Evolutionary conservation across 208 protist species (phyloP).

Genomic region (Wallacemonas sp.): DNA sequence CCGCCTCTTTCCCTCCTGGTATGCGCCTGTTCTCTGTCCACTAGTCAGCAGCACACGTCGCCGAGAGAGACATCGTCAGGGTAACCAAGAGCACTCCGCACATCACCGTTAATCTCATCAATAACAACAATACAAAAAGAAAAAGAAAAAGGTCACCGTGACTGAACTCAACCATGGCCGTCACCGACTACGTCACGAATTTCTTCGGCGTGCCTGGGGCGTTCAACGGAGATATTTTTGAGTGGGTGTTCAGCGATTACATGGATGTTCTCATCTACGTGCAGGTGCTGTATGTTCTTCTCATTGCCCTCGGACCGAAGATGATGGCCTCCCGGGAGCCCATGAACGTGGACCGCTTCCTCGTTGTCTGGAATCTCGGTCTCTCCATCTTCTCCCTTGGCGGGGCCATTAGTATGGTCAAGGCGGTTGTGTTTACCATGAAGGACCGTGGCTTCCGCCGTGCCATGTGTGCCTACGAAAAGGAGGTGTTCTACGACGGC

Average conservation of each 20-base stretch:
- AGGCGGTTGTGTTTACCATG: background rate
- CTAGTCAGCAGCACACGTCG: no score
- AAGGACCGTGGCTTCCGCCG: slow-evolving; percentile 20
- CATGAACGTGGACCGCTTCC: slow-evolving; percentile 22
- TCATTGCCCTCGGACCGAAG: background rate
- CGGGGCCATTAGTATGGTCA: slow-evolving; percentile 30
- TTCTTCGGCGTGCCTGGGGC: background rate
- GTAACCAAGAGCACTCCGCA: no score
- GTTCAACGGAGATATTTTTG: background rate
- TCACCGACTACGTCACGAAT: background rate
- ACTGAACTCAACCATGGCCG: background rate
- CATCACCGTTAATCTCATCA: no score
- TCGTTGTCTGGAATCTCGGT: slow-evolving; percentile 57
- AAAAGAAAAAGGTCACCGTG: background rate
- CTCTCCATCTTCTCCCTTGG: slow-evolving; percentile 47
- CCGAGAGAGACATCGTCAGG: no score
- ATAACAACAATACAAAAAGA: no score
- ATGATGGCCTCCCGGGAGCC: slow-evolving; percentile 16
- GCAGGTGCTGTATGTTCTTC: slow-evolving; percentile 12
- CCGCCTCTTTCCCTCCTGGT: no score
- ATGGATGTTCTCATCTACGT: slow-evolving; percentile 8
- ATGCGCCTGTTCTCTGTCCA: no score
- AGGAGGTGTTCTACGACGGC: slow-evolving; percentile 18
- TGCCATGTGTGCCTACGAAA: slow-evolving; percentile 26
- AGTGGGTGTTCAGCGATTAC: slow-evolving; percentile 14